Evolutionary conservation across 306 rosid genomes (phyloP).

Genomic region (Oxytropis ochrocephala): DNA sequence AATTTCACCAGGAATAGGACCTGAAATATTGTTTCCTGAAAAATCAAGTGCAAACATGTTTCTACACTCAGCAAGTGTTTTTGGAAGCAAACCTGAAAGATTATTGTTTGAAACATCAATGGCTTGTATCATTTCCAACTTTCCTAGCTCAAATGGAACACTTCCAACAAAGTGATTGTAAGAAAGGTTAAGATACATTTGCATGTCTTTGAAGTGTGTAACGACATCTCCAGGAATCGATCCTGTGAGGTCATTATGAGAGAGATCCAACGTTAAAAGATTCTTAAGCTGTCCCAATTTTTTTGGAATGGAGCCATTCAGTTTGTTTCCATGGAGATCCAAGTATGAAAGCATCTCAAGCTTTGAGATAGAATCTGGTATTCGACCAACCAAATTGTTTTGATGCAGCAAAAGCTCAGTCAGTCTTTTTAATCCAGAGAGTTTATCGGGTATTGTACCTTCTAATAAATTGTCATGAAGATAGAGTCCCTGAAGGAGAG

Average conservation of each 20-base stretch:
- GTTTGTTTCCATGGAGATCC: constrained; percentile 61
- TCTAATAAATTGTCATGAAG: constrained; percentile 47
- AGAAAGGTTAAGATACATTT: constrained; percentile 62
- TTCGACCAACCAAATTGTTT: constrained; percentile 67
- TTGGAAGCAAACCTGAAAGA: constrained; percentile 66
- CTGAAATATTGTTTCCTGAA: constrained; percentile 67
- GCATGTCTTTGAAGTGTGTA: constrained; percentile 47
- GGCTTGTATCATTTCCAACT: constrained; percentile 59
- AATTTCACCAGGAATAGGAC: constrained; percentile 59
- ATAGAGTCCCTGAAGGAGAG: constrained; percentile 60
- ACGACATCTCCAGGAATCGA: constrained; percentile 47
- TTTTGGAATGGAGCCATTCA: constrained; percentile 61
- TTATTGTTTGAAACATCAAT: constrained; percentile 81
- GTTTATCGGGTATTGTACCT: constrained; percentile 59
- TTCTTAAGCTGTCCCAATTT: constrained; percentile 42
- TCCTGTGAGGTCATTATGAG: constrained; percentile 59
- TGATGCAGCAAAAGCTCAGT: constrained; percentile 32
- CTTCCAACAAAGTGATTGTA: constrained; percentile 61
- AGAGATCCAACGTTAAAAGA: constrained; percentile 57
- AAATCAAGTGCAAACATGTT: constrained; percentile 65
- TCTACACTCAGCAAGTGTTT: constrained; percentile 46
- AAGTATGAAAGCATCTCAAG: constrained; percentile 59
- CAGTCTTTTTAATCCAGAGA: constrained; percentile 45
- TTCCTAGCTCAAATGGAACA: constrained; percentile 64
- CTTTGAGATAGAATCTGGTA: constrained; percentile 59